Percentiles rank a stretch among this genome's conserved stretches.
Conservation (phyloP, 2,329 filamentous ascomycete genomes). For the Colletotrichum sp. region DNA sequence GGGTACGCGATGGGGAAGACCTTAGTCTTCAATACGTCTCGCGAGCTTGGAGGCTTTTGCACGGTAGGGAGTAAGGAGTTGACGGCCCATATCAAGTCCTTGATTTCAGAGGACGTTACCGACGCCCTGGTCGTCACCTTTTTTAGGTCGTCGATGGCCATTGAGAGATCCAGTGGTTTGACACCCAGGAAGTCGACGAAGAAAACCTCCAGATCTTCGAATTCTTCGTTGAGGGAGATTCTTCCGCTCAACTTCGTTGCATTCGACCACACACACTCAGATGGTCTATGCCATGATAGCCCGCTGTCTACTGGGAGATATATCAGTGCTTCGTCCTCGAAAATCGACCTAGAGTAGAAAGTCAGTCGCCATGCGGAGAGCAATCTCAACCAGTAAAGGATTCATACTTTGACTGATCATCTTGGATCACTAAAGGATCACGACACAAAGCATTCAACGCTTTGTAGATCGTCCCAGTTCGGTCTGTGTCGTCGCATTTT, state of each 20-base stretch:
- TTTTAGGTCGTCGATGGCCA: background rate
- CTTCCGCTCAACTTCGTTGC: background rate
- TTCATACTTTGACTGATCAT: background rate
- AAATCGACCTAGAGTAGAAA: background rate
- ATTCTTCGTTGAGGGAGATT: background rate
- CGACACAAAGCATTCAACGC: background rate
- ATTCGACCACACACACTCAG: background rate
- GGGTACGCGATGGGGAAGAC: background rate
- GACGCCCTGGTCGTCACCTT: background rate
- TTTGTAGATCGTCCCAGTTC: background rate
- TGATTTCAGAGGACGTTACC: background rate
- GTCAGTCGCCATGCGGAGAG: too few species aligned
- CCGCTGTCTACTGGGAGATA: background rate
- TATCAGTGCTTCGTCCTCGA: background rate
- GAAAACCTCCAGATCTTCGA: background rate
- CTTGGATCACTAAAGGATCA: too few species aligned
- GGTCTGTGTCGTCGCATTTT: background rate
- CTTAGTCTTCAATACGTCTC: background rate
- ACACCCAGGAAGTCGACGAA: background rate
- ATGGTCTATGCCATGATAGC: background rate
- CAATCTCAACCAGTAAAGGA: too few species aligned
- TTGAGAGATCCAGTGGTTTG: background rate
- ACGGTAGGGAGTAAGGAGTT: background rate
- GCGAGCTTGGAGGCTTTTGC: background rate
- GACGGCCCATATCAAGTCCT: background rate